phyloP scores from a whole-genome alignment of 208 protist species.

The Acanthamoeba polyphaga region DNA sequence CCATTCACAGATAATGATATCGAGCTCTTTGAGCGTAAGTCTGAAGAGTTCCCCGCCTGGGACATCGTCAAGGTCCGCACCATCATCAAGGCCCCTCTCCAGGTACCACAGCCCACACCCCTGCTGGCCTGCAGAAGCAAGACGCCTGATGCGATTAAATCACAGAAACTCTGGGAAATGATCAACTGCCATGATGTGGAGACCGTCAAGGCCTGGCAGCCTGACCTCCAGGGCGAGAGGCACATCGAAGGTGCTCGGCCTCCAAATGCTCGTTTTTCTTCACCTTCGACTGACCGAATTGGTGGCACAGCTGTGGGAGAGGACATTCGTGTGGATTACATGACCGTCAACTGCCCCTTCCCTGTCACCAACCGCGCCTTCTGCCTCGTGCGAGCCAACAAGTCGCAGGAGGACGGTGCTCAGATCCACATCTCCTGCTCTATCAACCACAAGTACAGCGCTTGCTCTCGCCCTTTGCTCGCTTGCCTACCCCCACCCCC shows the following conservation, averaged over 20 bases:
- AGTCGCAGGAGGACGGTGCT: neutral
- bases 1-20: neutral
- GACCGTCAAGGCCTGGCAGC: conserved; percentile 25
- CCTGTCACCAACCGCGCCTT: conserved; percentile 54
- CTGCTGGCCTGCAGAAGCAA: neutral
- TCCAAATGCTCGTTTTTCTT: neutral
- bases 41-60: conserved; percentile 14
- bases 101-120: neutral
- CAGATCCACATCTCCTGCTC: conserved; percentile 31
- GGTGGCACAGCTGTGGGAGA: neutral
- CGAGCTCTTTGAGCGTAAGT: conserved; percentile 49
- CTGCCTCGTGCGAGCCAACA: conserved; percentile 32
- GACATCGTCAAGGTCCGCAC: conserved; percentile 40
- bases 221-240: neutral
- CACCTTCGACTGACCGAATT: neutral
- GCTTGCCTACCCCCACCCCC: neutral
- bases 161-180: conserved; percentile 36
- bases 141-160: neutral
- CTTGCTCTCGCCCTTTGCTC: neutral
- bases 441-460: conserved; percentile 18
- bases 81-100: conserved; percentile 11
- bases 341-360: conserved; percentile 49
- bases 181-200: conserved; percentile 48
- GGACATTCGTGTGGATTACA: conserved; percentile 46
- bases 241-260: neutral